Conservation (phyloP, 2,329 filamentous ascomycete genomes). For the Tolypocladium tropicale region DNA sequence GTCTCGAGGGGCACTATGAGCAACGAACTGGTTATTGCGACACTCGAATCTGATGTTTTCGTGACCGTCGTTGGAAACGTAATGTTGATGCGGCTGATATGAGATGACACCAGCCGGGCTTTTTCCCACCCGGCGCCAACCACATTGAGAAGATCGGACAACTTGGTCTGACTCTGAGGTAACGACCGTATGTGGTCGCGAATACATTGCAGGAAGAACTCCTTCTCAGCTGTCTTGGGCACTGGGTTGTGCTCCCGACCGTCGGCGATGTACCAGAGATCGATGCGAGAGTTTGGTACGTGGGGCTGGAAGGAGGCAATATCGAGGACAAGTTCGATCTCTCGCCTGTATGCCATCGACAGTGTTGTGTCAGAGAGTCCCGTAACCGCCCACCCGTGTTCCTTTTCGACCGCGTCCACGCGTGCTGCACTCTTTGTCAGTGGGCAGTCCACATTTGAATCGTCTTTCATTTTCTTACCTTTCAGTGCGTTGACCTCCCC, state of each 20-base stretch:
- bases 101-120: slow-evolving; percentile 46
- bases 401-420: slow-evolving; percentile 54
- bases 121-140: slow-evolving; percentile 58
- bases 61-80: slow-evolving; percentile 54
- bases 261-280: slow-evolving; percentile 59
- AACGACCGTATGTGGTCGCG: slow-evolving; percentile 56
- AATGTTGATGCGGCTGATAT: slow-evolving; percentile 51
- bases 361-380: slow-evolving; percentile 50
- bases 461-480: slow-evolving; percentile 34
- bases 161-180: slow-evolving; percentile 44
- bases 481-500: slow-evolving; percentile 73
- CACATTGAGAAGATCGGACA: slow-evolving; percentile 46
- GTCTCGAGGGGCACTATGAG: slow-evolving; percentile 56
- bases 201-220: slow-evolving; percentile 67
- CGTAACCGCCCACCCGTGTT: slow-evolving; percentile 62
- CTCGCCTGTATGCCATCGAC: slow-evolving; percentile 64
- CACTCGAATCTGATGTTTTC: slow-evolving; percentile 53
- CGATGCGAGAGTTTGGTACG: slow-evolving; percentile 45
- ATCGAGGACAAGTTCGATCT: slow-evolving; percentile 66
- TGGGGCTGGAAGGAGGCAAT: slow-evolving; percentile 45
- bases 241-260: slow-evolving; percentile 40
- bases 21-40: slow-evolving; percentile 51
- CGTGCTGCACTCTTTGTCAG: slow-evolving; percentile 43
- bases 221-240: slow-evolving; percentile 53
- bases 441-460: background rate